Percentiles rank a stretch among this genome's conserved stretches.
Evolutionary conservation across 73 alveolate species (phyloP).

Genomic region (Tetrahymena elliotti): DNA sequence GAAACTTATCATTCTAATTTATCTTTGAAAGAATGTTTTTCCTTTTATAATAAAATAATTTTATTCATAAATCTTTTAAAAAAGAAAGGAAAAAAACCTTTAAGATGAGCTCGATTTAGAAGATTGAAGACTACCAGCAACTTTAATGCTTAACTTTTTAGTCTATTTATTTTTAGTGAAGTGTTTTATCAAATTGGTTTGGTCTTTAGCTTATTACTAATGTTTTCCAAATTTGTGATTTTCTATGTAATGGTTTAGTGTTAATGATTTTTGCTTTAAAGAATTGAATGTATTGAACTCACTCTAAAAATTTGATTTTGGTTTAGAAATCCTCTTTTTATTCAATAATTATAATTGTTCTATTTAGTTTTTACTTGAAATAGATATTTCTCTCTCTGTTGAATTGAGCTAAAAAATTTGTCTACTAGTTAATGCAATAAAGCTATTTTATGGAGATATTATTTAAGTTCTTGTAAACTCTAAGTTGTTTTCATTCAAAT

Average conservation of each 20-base stretch:
- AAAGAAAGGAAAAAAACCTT: neutral
- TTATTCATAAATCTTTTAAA: no score
- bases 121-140: neutral
- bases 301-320: neutral
- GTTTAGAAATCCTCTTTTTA: neutral
- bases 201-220: neutral
- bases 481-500: neutral
- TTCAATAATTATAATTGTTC: neutral
- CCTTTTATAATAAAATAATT: neutral
- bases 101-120: neutral
- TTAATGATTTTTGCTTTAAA: neutral
- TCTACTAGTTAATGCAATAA: neutral
- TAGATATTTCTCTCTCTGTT: neutral
- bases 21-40: neutral
- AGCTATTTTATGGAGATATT: neutral
- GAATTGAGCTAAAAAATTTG: neutral
- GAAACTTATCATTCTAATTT: neutral
- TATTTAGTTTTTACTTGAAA: neutral
- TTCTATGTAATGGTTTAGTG: neutral
- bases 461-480: neutral
- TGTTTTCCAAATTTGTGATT: neutral
- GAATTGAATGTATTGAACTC: neutral
- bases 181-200: no score
- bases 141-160: neutral
- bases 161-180: neutral